Base-by-base conservation (phyloP, 1,284 basidiomycete genomes). In the Naganishia liquefaciens region DNA sequence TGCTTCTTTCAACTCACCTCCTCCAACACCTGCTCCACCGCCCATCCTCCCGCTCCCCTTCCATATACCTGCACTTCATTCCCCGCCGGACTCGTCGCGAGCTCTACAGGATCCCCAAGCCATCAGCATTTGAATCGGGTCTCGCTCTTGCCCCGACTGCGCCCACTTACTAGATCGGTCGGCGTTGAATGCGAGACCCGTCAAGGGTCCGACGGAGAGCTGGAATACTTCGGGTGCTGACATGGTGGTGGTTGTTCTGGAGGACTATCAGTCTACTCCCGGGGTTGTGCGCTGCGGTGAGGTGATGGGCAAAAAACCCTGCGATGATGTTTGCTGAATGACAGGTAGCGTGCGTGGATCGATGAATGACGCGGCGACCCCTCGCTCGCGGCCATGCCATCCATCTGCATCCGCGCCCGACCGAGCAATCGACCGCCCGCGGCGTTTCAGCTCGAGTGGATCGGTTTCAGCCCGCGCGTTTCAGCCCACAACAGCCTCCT, bases 31-130 rank as follows among this genome's bases (percentile, higher is more conserved):
- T 93, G 89, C 15, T 85, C 84, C 21, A 87, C 79, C 28, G 84
- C 83, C 93, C 93, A 98, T 66, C 71, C 71, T 27, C 87, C 86
- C 5, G 86, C 86, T 60, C 84, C 81, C 67, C 84, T 84, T 54
- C 83, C 77, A 74, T 90, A 90, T 76, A 99, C 91, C 77, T 90
- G 88, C 5, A 89, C 89, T 69, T 93, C 91, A 77, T 90, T 91
- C 53, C 87, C 88, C 81, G 96, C 97, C 76, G 95, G 83, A 74
- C 91, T 93, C 57, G 94, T 87, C 57, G 92, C 93, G 57, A 99
- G 84, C 82, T 93, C 93, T 63, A 30, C n/a, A 19, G 17, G n/a
- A 7, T 7, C 3, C 37, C 25, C 10, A 5, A 37, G 15, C 1
- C 28, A n/a, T 39, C 27, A 58, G 23, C 21, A 5, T 23, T 11